phyloP scores from a whole-genome alignment of 2,329 filamentous ascomycete genomes.

The Cladosporium sphaerospermum region DNA sequence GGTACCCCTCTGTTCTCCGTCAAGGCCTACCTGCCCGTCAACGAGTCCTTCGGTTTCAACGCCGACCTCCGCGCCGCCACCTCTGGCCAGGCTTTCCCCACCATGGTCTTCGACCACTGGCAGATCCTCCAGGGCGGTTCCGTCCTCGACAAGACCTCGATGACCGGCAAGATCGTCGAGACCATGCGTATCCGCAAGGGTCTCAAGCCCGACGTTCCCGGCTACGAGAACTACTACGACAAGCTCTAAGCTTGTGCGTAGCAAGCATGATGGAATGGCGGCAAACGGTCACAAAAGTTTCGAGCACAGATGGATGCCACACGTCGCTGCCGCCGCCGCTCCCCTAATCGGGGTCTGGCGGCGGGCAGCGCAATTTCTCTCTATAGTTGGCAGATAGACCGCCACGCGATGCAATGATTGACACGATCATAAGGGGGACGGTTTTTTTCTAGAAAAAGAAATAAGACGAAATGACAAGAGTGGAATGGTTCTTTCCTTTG shows the following conservation, averaged over 20 bases:
- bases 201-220: slow-evolving; percentile 93
- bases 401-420: slow-evolving; percentile 12
- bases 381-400: slow-evolving; percentile 12
- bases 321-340: not conserved
- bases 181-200: slow-evolving; percentile 99
- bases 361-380: not conserved
- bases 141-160: slow-evolving; percentile 73
- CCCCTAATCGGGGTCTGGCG: not conserved
- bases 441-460: not conserved
- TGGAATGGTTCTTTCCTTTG: slow-evolving; percentile 9
- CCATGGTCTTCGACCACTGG: slow-evolving; percentile 99
- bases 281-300: slow-evolving; percentile 11
- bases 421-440: slow-evolving; percentile 7
- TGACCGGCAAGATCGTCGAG: slow-evolving; percentile 76
- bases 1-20: slow-evolving; percentile 99
- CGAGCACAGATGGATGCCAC: slow-evolving; percentile 9
- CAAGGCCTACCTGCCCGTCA: slow-evolving; percentile 94
- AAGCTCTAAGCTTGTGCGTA: slow-evolving; percentile 26
- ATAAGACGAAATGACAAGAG: slow-evolving; percentile 11
- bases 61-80: slow-evolving; percentile 90
- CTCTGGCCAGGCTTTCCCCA: slow-evolving; percentile 96
- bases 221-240: slow-evolving; percentile 66
- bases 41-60: slow-evolving; percentile 99
- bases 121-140: slow-evolving; percentile 91
- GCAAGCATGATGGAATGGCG: slow-evolving; percentile 1